Percentiles rank a stretch among this genome's conserved stretches.
phyloP scores from a whole-genome alignment of 2,329 filamentous ascomycete genomes.

The Lizonia empirigonia region DNA sequence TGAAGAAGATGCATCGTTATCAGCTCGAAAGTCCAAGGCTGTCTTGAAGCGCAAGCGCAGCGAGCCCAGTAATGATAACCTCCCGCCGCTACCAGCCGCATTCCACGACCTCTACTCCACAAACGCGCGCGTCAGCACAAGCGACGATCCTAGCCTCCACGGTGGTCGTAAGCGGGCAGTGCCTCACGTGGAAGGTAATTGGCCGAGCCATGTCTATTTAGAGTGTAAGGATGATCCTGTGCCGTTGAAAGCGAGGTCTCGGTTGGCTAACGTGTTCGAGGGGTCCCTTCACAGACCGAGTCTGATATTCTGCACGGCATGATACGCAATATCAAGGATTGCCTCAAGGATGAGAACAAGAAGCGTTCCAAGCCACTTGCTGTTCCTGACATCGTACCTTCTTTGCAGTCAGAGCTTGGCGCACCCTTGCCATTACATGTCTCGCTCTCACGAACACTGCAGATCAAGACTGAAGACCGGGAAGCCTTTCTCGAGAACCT shows the following conservation, averaged over 20 bases:
- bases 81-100: slow-evolving; percentile 76
- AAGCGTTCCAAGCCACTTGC: slow-evolving; percentile 29
- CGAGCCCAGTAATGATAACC: slow-evolving; percentile 31
- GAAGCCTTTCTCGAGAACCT: slow-evolving; percentile 68
- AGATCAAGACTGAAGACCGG: slow-evolving; percentile 74
- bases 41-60: slow-evolving; percentile 42
- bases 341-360: slow-evolving; percentile 26
- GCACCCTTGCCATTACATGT: slow-evolving; percentile 84
- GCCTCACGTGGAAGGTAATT: slow-evolving; percentile 86
- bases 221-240: slow-evolving; percentile 72
- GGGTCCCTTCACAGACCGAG: slow-evolving; percentile 46
- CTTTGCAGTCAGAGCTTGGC: slow-evolving; percentile 78
- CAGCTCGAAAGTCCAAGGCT: slow-evolving; percentile 16
- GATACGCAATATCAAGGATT: slow-evolving; percentile 34
- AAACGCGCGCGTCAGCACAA: slow-evolving; percentile 74
- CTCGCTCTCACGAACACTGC: slow-evolving; percentile 82
- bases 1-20: slow-evolving; percentile 38
- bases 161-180: slow-evolving; percentile 80
- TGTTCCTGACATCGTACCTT: slow-evolving; percentile 61
- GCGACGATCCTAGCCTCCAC: slow-evolving; percentile 84
- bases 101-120: slow-evolving; percentile 93
- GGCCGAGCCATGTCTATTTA: slow-evolving; percentile 90
- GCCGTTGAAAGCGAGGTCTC: slow-evolving; percentile 11
- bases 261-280: slow-evolving; percentile 43
- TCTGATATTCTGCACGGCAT: slow-evolving; percentile 36